These are phyloP conservation scores for Termitomyces sp. DNA, from an alignment of 768 basidiomycete genomes.

Conservation along the genomic window DNA sequence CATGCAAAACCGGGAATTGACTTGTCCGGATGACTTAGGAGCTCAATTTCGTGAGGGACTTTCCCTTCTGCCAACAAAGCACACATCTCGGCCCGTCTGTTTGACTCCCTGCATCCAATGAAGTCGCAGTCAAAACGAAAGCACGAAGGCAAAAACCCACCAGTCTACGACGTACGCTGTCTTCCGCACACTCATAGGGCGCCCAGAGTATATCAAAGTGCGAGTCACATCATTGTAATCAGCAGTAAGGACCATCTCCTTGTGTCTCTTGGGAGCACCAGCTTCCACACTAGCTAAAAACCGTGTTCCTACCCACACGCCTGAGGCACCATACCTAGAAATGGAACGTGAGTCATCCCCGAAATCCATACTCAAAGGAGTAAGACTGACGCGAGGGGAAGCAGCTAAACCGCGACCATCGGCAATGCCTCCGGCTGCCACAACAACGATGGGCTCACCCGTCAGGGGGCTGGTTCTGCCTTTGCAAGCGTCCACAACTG, in stretches of 20 bases:
- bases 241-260: constrained; percentile 61
- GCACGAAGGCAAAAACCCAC: constrained; percentile 29
- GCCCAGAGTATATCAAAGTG: constrained; percentile 73
- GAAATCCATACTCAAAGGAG: not conserved
- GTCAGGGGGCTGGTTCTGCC: constrained; percentile 71
- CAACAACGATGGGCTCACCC: constrained; percentile 69
- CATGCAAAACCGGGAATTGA: constrained; percentile 58
- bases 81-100: constrained; percentile 55
- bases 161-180: constrained; percentile 78
- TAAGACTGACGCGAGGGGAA: constrained; percentile 51
- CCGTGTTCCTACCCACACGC: constrained; percentile 87
- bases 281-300: constrained; percentile 84
- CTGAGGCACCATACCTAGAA: constrained; percentile 72
- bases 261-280: constrained; percentile 72
- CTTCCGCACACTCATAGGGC: constrained; percentile 79
- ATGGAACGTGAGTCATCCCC: not conserved
- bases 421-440: constrained; percentile 83
- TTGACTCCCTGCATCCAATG: constrained; percentile 49
- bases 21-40: constrained; percentile 65
- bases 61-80: constrained; percentile 58
- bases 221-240: constrained; percentile 74
- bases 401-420: constrained; percentile 82
- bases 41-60: constrained; percentile 74
- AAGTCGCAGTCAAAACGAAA: not conserved
- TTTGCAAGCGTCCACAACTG: constrained; percentile 77